Conservation (phyloP, 177 flowering plant genomes). For the Viscum album region DNA sequence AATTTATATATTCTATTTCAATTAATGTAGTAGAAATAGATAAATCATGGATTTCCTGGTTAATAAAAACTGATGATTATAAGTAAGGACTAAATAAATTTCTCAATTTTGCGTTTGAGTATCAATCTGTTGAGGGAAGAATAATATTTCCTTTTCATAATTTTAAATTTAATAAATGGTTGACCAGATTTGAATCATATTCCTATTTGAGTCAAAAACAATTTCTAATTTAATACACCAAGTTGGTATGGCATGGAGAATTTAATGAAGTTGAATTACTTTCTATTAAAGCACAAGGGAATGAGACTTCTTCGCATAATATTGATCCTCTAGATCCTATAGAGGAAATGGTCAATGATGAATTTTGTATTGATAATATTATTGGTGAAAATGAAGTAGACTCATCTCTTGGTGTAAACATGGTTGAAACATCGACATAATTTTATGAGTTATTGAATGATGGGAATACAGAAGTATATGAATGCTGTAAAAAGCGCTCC, state of each 20-base stretch:
- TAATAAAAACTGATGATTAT: background rate
- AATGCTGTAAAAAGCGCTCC: background rate
- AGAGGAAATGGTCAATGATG: background rate
- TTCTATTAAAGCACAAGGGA: background rate
- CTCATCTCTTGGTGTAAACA: background rate
- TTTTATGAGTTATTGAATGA: background rate
- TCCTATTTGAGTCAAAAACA: background rate
- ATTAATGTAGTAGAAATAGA: background rate
- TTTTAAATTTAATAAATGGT: background rate
- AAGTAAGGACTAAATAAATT: background rate
- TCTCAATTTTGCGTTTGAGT: background rate
- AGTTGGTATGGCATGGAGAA: background rate
- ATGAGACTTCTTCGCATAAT: background rate
- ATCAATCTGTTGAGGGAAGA: background rate
- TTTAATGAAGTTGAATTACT: background rate
- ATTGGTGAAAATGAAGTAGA: background rate
- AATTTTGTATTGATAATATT: background rate
- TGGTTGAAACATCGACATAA: background rate
- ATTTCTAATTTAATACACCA: background rate
- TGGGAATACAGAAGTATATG: background rate
- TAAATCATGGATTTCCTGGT: no score
- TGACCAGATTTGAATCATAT: background rate
- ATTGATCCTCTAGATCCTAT: background rate
- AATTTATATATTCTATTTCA: no score
- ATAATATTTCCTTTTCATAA: background rate